Percentiles rank a stretch among this genome's conserved stretches.
Conservation (phyloP, 768 basidiomycete species). For the Mycena venus region DNA sequence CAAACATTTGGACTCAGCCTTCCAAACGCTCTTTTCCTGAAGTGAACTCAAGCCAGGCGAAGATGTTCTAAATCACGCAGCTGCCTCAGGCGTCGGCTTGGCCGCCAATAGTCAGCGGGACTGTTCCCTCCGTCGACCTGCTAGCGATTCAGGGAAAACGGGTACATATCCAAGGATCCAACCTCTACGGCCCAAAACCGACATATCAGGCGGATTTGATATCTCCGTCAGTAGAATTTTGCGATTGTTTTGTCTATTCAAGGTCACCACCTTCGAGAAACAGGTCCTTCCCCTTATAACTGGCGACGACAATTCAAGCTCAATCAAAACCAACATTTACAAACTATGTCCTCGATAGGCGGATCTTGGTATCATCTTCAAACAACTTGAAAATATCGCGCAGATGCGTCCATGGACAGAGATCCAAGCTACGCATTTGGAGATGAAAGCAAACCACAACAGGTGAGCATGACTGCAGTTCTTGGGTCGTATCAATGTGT, state of each 20-base stretch:
- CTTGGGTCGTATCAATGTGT: conserved; percentile 17
- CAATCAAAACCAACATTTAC: conserved; percentile 81
- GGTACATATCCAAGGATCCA: conserved; percentile 89
- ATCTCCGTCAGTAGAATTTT: conserved; percentile 53
- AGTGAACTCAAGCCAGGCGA: conserved; percentile 78
- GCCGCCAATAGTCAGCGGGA: conserved; percentile 84
- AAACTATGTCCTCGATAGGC: conserved; percentile 61
- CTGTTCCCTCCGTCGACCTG: conserved; percentile 70
- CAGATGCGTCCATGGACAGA: conserved; percentile 86
- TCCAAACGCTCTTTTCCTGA: conserved; percentile 67
- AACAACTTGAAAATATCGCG: neutral
- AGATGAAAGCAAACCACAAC: conserved; percentile 82
- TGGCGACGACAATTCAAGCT: conserved; percentile 66
- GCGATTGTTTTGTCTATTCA: neutral
- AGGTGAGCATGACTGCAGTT: conserved; percentile 44
- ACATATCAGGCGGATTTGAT: conserved; percentile 85
- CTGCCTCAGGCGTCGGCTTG: conserved; percentile 90
- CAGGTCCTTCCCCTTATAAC: conserved; percentile 72
- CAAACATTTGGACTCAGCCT: conserved; percentile 50
- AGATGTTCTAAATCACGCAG: conserved; percentile 89
- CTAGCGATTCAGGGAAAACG: conserved; percentile 83
- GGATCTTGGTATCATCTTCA: conserved; percentile 25
- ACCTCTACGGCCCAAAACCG: conserved; percentile 78
- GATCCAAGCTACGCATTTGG: conserved; percentile 83
- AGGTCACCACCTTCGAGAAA: conserved; percentile 60